Base-by-base conservation (phyloP, 352 stramenopile species). In the Phytophthora uliginosa region DNA sequence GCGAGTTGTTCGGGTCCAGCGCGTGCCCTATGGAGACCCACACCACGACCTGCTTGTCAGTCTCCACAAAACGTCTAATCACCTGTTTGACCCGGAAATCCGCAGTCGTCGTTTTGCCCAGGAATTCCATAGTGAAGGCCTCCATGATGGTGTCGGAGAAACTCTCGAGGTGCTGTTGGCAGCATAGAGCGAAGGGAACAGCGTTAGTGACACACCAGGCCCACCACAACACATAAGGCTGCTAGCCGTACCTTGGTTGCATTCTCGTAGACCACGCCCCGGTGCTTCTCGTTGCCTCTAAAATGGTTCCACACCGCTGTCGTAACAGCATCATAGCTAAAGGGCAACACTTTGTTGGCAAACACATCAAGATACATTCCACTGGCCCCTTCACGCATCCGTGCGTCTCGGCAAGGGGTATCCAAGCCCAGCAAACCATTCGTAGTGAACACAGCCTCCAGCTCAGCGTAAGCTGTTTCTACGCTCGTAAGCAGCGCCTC, bases 131-230 rank as follows among this genome's bases (percentile, higher is more conserved):
- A 12, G 74, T 76, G 36, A 81, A 83, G 9, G 69, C 72, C 57
- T 87, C 80, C 57, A 87, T 76, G 26, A 87, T 81, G 17, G 72
- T 87, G 45, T 87, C 77, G 38, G 77, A 81, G 13, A 65, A 73
- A 63, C 58, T 59, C 28, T 69, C 70, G 18, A 78, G 26, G 26
- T 73, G 60, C 74, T 81, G 33, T 4, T 56, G 52, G 13, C 28
- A 70, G 20, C 17, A 18, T 18, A 47, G 28, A 3, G 28, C 28
- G 28, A 31, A 1, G 28, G 28, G 28, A 47, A 47, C 38, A 47
- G 15, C 38, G 38, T 47, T 47, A 47, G 38, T 20, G 15, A 47
- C n/a, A 47, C 38, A 47, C 18, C 13, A 28, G 38, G n/a, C n/a
- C 18, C 38, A 47, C 18, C 13, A 28, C 18, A 26, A 24, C 18